Percentiles rank a stretch among this genome's conserved stretches.
Evolutionary conservation across 2,329 filamentous ascomycete genomes (phyloP).

Genomic region (Fusarium siculi): DNA sequence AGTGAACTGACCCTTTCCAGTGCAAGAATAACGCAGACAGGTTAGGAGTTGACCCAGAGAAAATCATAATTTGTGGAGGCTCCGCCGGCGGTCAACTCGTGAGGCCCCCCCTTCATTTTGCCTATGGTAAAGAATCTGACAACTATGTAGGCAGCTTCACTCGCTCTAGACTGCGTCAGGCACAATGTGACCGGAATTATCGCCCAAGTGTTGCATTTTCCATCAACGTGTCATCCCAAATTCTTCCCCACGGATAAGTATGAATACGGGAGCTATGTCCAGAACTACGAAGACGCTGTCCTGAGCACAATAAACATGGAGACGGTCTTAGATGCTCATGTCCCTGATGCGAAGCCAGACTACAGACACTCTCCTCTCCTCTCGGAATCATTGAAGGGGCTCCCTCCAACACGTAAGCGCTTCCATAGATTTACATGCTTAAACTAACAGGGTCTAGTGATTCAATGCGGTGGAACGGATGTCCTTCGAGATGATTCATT

Average conservation of each 20-base stretch:
- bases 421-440: fast-evolving
- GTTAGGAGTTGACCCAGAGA: conserved; percentile 30
- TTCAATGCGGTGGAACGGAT: conserved; percentile 36
- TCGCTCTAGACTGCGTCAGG: conserved; percentile 18
- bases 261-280: conserved; percentile 39
- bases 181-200: conserved; percentile 29
- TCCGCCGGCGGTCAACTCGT: conserved; percentile 40
- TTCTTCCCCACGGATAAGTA: conserved; percentile 36
- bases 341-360: conserved; percentile 14
- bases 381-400: conserved; percentile 9
- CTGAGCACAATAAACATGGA: conserved; percentile 23
- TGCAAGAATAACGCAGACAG: conserved; percentile 34
- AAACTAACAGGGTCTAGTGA: neutral
- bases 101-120: neutral
- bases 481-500: conserved; percentile 34
- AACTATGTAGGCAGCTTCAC: conserved; percentile 23
- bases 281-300: conserved; percentile 27
- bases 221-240: conserved; percentile 37
- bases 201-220: conserved; percentile 39
- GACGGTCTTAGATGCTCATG: conserved; percentile 16
- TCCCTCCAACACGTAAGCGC: conserved; percentile 35
- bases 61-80: conserved; percentile 35
- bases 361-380: conserved; percentile 39
- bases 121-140: neutral
- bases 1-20: neutral